Base-by-base conservation (phyloP, 139 green algal species). In the Pleodorina starrii region DNA sequence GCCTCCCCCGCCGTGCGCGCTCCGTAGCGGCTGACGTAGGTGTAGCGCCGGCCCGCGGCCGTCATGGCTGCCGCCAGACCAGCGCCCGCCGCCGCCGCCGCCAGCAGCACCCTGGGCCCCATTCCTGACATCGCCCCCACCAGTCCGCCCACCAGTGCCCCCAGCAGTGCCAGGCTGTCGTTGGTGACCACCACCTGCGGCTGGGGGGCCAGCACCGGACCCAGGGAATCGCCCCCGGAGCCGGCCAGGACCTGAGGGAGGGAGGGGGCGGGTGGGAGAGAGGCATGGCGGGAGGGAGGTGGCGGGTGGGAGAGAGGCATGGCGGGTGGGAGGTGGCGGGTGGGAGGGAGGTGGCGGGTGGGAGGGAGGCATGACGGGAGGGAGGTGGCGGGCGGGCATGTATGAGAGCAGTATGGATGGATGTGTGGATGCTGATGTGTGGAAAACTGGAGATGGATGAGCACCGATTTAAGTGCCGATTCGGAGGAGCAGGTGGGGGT, bases 11-110 rank as follows among this genome's bases (percentile, higher is more conserved):
- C 44, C 23, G 82, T 35, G 1, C 82, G 43, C 3, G 82, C 82
- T 23, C 82, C 82, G 82, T 88, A 88, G 7, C 82, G 82, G 46
- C 82, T 88, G n/a, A 88, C 82, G 82, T 88, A 88, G 7, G 82
- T 69, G 66, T 88, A 88, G 12, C 82, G 66, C 7, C 82, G 63
- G 32, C 82, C 82, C 9, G 82, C 57, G 0, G 74, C 14, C 7
- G 44, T 69, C 82, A 88, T 88, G 21, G 66, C 63, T 2, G 44
- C 32, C 16, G 82, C 82, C 66, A 88, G 66, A 3, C 29, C 66
- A 1, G 46, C 44, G 82, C 82, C 82, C 2, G 82, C 66, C 16
- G 32, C 63, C 32, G 82, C 82, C n/a, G 57, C 82, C 60, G 32
- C 66, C 43, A 88, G 63, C 21, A 69, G 54, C 14, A 25, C 81